Percentiles rank a stretch among this genome's conserved stretches.
Evolutionary conservation across 2,329 filamentous ascomycete genomes (phyloP).

Genomic region (Aspergillus sp.): DNA sequence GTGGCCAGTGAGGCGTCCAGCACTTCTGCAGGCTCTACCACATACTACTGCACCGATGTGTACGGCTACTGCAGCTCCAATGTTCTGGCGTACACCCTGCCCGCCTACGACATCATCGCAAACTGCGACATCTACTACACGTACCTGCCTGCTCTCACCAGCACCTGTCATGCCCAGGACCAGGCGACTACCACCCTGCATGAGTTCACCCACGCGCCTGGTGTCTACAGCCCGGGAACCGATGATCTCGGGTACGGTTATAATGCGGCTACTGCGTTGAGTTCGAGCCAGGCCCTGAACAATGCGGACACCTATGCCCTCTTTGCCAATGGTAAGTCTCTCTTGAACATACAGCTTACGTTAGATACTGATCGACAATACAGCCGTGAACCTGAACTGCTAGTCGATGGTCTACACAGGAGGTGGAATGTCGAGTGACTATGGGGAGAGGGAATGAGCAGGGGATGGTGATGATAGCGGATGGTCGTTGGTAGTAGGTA

Average conservation of each 20-base stretch:
- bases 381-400: conserved; percentile 13
- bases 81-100: conserved; percentile 63
- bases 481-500: too few species aligned
- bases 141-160: conserved; percentile 49
- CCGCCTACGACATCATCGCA: conserved; percentile 54
- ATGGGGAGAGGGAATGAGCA: not conserved
- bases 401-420: not conserved
- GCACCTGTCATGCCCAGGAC: conserved; percentile 62
- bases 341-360: not conserved
- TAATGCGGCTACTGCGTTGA: conserved; percentile 46
- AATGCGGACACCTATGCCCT: conserved; percentile 64
- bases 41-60: conserved; percentile 60
- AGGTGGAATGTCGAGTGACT: too few species aligned
- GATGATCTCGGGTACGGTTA: conserved; percentile 61
- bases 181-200: conserved; percentile 65
- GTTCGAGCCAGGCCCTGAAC: conserved; percentile 51
- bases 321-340: conserved; percentile 48
- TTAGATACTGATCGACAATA: not conserved
- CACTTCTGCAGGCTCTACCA: conserved; percentile 47
- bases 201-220: conserved; percentile 63
- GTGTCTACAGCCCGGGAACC: conserved; percentile 55
- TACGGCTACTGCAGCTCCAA: conserved; percentile 52
- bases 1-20: conserved; percentile 58
- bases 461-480: not conserved
- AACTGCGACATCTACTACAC: conserved; percentile 61